These are phyloP conservation scores for Apophysomyces trapeziformis DNA, from an alignment of 371 early-diverging fungal genomes.

Conservation along the genomic window DNA sequence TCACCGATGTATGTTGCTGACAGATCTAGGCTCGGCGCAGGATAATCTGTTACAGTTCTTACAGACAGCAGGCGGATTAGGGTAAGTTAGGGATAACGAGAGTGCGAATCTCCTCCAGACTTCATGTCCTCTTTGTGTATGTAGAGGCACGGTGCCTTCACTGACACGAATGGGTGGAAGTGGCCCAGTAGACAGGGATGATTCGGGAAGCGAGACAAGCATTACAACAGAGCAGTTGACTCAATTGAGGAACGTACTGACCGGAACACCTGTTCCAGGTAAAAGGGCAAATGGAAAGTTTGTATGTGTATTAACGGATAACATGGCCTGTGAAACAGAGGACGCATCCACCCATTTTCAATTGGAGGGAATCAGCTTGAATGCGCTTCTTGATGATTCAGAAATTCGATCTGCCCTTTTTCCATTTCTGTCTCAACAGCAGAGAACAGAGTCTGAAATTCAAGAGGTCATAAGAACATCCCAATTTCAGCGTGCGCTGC, in stretches of 20 bases:
- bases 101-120: background rate
- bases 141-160: constrained; percentile 21
- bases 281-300: background rate
- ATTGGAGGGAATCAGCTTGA: background rate
- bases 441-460: constrained; percentile 41
- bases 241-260: constrained; percentile 28
- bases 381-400: constrained; percentile 53
- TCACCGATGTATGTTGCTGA: background rate
- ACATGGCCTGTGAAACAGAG: background rate
- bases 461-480: constrained; percentile 58
- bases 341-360: background rate
- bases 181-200: constrained; percentile 25
- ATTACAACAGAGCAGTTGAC: constrained; percentile 28
- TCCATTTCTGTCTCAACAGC: constrained; percentile 48
- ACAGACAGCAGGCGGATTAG: constrained; percentile 50
- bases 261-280: constrained; percentile 36
- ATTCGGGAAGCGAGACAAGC: constrained; percentile 5
- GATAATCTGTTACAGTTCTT: constrained; percentile 55
- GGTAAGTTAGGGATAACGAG: constrained; percentile 23
- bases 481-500: constrained; percentile 66
- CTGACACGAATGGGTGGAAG: constrained; percentile 26
- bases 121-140: background rate
- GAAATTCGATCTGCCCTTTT: constrained; percentile 55
- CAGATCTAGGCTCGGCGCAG: constrained; percentile 43
- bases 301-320: background rate